Evolutionary conservation across 2,329 filamentous ascomycete species (phyloP).

Genomic region (Blastomyces parvus): DNA sequence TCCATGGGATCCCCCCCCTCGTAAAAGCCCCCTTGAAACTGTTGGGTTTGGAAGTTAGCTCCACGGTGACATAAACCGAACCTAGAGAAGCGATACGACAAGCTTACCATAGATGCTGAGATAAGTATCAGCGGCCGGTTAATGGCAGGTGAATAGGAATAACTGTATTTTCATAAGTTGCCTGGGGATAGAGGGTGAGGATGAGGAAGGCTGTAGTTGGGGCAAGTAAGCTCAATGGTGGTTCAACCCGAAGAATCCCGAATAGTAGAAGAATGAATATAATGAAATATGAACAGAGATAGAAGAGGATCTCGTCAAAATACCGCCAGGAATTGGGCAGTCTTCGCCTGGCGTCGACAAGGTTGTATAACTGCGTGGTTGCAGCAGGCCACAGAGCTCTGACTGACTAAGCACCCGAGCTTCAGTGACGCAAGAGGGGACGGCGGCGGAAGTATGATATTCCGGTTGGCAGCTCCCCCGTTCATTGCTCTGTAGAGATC

Average conservation of each 20-base stretch:
- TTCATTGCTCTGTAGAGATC: not conserved
- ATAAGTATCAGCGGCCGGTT: not conserved
- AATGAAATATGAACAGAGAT: not conserved
- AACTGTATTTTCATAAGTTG: not conserved
- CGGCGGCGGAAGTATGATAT: not conserved
- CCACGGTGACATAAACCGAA: not conserved
- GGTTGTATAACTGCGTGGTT: not conserved
- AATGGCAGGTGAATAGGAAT: not conserved
- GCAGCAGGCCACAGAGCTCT: not conserved
- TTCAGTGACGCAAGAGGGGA: not conserved
- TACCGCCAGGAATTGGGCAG: not conserved
- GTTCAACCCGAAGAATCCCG: not conserved
- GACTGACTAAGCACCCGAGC: not conserved
- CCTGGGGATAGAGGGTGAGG: not conserved
- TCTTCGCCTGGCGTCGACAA: not conserved
- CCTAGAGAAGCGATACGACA: too few relatives aligned
- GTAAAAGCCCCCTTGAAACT: constrained; percentile 43
- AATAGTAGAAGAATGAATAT: not conserved
- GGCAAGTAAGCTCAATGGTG: not conserved
- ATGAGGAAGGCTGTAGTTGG: not conserved
- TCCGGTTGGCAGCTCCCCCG: not conserved
- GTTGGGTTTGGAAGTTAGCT: constrained; percentile 5
- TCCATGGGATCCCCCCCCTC: constrained; percentile 45
- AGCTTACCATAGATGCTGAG: not conserved
- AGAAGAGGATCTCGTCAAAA: not conserved